Base-by-base conservation (phyloP, 2,329 filamentous ascomycete species). In the Keithomyces neogunnii region DNA sequence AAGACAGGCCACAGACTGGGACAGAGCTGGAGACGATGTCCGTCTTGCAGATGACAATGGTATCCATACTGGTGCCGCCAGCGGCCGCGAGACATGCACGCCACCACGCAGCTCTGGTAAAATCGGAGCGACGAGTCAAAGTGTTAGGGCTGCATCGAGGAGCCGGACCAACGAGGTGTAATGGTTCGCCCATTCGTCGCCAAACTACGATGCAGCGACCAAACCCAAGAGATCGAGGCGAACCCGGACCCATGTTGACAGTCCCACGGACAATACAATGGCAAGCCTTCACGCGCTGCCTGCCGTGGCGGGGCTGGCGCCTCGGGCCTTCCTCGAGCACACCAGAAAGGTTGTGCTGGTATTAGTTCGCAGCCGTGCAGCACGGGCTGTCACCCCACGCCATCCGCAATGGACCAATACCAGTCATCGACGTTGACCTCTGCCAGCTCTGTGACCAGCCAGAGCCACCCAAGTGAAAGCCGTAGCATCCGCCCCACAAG, bases 241-340 rank as follows among this genome's bases (percentile, higher is more conserved):
- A 19, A 19, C 19, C 38, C 38, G 26, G 38, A 6, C 33, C 33
- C 33, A 35, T 35, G 2, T 35, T 35, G 6, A 35, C 6, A 10
- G 10, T 35, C 33, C 33, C 10, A 19, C 19, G 19, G 19, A 35
- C 33, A 6, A 35, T 7, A 11, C 33, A 6, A 35, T 7, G 33
- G 6, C 33, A 35, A 35, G 33, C 33, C 11, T 6, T 6, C 33
- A 19, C 30, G 39, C 26, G 31, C 19, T 19, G 19, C 19, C 33
- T 40, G 51, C 51, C 40, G 51, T 32, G 33, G 51, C 46, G 51
- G 51, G 33, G 47, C 31, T 26, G 32, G 35, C 30, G 47, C 51
- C 13, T 42, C 47, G 47, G 43, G 31, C 47, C 47, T 38, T 42
- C 36, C 31, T 19, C 19, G 19, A 19, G 19, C 19, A 19, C 19